A percentile compares a stretch with the other conserved stretches of the same genome.
phyloP scores from a whole-genome alignment of 352 stramenopile species.

The Phytopythium cucurbitacearum region DNA sequence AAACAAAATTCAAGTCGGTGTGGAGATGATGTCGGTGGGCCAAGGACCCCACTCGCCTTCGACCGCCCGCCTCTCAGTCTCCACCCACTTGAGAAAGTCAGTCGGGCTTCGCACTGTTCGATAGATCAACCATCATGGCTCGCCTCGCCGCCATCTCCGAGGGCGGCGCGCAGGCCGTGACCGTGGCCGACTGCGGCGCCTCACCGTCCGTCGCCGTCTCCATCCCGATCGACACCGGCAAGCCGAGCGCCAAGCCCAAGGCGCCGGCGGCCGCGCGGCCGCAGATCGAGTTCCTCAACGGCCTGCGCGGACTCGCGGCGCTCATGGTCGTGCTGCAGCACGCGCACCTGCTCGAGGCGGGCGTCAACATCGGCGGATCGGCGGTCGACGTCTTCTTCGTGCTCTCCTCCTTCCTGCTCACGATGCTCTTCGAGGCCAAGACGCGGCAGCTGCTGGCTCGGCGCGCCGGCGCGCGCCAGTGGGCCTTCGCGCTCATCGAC shows the following conservation, averaged over 20 bases:
- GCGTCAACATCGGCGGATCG: slow-evolving; percentile 27
- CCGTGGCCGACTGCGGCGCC: not conserved
- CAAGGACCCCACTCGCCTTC: no score
- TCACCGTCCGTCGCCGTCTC: not conserved
- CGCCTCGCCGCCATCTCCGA: no score
- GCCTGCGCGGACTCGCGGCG: slow-evolving; percentile 16
- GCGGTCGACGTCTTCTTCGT: slow-evolving; percentile 55
- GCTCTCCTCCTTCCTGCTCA: slow-evolving; percentile 46
- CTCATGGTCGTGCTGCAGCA: slow-evolving; percentile 17
- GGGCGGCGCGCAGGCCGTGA: not conserved
- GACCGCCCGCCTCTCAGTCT: no score
- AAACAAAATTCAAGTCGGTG: no score
- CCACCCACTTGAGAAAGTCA: no score
- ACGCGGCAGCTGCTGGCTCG: slow-evolving; percentile 20
- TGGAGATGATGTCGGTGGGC: no score
- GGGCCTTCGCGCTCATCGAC: slow-evolving; percentile 28
- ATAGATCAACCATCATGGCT: no score
- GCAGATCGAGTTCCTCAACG: slow-evolving; percentile 27
- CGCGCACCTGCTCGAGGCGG: slow-evolving; percentile 27
- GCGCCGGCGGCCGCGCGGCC: not conserved
- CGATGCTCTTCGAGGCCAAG: slow-evolving; percentile 53
- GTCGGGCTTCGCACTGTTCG: no score
- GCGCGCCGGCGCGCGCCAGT: slow-evolving; percentile 17
- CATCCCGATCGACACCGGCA: not conserved
- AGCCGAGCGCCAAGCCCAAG: not conserved